Base-by-base conservation (phyloP, 106 monocot species). In the Phalaenopsis aphrodite region DNA sequence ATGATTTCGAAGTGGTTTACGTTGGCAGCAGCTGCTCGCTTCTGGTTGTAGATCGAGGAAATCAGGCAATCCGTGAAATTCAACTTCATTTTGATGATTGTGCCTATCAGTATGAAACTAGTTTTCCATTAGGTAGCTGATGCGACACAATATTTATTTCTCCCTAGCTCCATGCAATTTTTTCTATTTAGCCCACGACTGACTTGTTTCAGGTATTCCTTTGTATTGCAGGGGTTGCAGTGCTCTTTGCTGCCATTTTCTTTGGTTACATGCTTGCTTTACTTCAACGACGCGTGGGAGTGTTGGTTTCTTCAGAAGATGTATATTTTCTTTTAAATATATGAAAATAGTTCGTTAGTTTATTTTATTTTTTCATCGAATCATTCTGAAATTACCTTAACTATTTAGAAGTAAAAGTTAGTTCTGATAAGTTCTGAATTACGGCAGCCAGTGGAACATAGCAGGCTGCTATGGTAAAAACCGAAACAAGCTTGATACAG, bases 241-340 rank as follows among this genome's bases (percentile, higher is more conserved):
- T 99, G 82, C 99, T 99, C 41, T 76, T 95, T 79, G 95, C 93
- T 66, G 95, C 99, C 72, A 91, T 88, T 81, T 99, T 99, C 91
- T 95, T 99, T 65, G 99, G 99, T 68, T 99, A 99, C 88, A 99
- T 99, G 99, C 91, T 99, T 68, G 99, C 95, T 19, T 87, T 99
- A 85, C 86, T 99, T 77, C 99, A 95, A 74, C 87, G 88, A 8
- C 85, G 89, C 42, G 88, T 99, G 10, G 88, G 90, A 24, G 87
- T 79, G 5, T 95, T 99, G 78, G 83, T 90, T 56, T 95, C 91
- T 80, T 85, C 89, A 42, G 74, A 85, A 73, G 61, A 88, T 83
- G 99, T 99, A 77, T 95, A 90, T 82, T 43, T 64, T 56, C 30
- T 52, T 73, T 18, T 24, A 66, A 61, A 3, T 21, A 61, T 21